Base-by-base conservation (phyloP, 768 basidiomycete species). In the Lentinula aciculospora region DNA sequence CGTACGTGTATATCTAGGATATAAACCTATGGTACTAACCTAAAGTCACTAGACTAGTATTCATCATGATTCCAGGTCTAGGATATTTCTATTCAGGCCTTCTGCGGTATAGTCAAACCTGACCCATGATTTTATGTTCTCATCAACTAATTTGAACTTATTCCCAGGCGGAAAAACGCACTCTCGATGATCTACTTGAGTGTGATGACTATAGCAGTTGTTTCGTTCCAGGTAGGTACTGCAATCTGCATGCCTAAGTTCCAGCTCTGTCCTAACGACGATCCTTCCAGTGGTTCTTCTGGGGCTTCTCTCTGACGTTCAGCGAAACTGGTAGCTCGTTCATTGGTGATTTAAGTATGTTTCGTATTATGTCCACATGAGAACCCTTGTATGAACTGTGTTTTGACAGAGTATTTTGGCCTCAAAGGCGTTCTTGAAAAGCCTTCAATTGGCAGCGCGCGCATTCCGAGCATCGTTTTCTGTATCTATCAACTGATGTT, bases 281-380 rank as follows among this genome's bases (percentile, higher is more conserved):
- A 21, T 32, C 3, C 31, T 60, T 60, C 17, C 61, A 94, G 88
- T 95, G 93, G 93, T 94, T 93, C 77, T 94, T 96, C 79, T 97
- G 95, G 95, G 95, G 95, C 2, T 98, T 81, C 74, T 94, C 93
- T 2, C 77, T 98, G 21, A 82, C 95, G 0, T 98, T 98, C 75
- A 89, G 87, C 60, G 89, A 92, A 13, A 83, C 79, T 0, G 92
- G 78, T 3, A 76, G 72, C 60, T 60, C 64, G 19, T 98, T 80
- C 71, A 96, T 99, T 61, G 96, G 96, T 8, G 75, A 96, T 63
- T 80, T 99, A 32, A 78, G 89, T 88, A 60, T 51, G 86, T 74
- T n/a, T 21, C n/a, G 17, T 8, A 31, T 21, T 23, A 21, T 12
- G 3, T 21, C 15, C 4, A 19, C 5, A 3, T 6, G 17, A 27